Percentiles rank a stretch among this genome's conserved stretches.
phyloP scores from a whole-genome alignment of 2,329 filamentous ascomycete genomes.

The Arachnopeziza araneosa region DNA sequence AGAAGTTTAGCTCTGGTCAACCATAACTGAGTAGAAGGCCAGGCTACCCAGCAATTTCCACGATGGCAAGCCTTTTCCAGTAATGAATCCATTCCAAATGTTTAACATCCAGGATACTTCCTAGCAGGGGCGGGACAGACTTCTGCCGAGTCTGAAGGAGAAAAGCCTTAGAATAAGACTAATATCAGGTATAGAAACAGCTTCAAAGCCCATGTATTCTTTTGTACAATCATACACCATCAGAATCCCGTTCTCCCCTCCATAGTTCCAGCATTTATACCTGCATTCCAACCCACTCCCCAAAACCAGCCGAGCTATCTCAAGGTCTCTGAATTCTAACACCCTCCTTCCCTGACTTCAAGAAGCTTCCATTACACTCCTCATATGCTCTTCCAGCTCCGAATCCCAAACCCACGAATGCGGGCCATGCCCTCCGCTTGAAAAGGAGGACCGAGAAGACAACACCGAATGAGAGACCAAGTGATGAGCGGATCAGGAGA shows the following conservation, averaged over 20 bases:
- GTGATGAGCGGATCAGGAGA: slow-evolving; percentile 90
- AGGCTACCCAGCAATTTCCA: no score
- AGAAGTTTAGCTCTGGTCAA: no score
- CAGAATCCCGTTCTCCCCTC: not conserved
- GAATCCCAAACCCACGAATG: slow-evolving; percentile 90
- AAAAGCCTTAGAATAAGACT: not conserved
- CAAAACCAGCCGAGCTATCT: not conserved
- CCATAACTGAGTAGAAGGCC: no score
- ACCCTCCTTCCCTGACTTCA: slow-evolving; percentile 28
- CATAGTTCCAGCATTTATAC: not conserved
- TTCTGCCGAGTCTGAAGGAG: not conserved
- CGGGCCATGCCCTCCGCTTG: slow-evolving; percentile 96
- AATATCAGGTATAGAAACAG: not conserved
- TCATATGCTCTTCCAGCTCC: slow-evolving; percentile 96
- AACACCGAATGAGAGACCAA: slow-evolving; percentile 94
- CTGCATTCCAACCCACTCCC: not conserved
- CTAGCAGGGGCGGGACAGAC: not conserved
- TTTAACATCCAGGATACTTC: not conserved
- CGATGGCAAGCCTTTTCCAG: no score
- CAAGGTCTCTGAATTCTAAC: slow-evolving; percentile 25
- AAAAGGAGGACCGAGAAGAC: slow-evolving; percentile 98
- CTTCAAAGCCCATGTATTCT: slow-evolving; percentile 12
- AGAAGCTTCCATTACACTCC: slow-evolving; percentile 69
- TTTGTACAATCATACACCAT: slow-evolving; percentile 28
- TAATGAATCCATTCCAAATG: no score